Conservation (phyloP, 768 basidiomycete species). For the Pisolithus microcarpus region DNA sequence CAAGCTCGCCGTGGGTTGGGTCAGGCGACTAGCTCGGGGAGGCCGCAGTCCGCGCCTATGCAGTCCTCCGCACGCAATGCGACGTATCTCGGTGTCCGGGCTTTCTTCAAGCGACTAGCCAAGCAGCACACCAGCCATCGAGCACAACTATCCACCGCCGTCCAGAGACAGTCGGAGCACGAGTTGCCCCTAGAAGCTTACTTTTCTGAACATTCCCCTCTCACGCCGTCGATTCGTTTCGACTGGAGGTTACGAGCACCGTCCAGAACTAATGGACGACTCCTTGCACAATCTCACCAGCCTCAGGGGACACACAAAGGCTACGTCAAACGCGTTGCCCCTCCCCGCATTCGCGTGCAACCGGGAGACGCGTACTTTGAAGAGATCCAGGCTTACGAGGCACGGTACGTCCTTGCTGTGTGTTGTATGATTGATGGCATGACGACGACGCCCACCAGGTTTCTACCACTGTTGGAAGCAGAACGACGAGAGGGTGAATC, state of each 20-base stretch:
- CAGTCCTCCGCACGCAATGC: slow-evolving; percentile 6
- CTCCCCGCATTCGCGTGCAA: slow-evolving; percentile 27
- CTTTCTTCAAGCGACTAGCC: slow-evolving; percentile 20
- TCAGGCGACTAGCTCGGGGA: neutral
- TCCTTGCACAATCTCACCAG: slow-evolving; percentile 6
- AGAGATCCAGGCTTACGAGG: slow-evolving; percentile 46
- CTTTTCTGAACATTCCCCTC: slow-evolving; percentile 25
- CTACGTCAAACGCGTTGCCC: slow-evolving; percentile 34
- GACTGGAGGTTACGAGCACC: slow-evolving; percentile 56
- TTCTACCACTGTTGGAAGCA: slow-evolving; percentile 40
- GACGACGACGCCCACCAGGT: slow-evolving; percentile 23
- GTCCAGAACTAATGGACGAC: slow-evolving; percentile 30
- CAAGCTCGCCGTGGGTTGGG: too few species aligned
- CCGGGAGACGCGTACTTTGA: slow-evolving; percentile 39
- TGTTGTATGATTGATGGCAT: neutral
- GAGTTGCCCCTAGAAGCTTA: slow-evolving; percentile 21
- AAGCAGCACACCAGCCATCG: slow-evolving; percentile 1
- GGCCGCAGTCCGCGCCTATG: slow-evolving; percentile 3
- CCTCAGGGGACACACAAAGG: slow-evolving; percentile 11
- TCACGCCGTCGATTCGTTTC: slow-evolving; percentile 33
- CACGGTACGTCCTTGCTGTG: slow-evolving; percentile 36
- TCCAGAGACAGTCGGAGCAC: slow-evolving; percentile 10
- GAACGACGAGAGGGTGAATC: slow-evolving; percentile 64
- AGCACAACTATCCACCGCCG: slow-evolving; percentile 12
- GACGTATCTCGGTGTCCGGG: slow-evolving; percentile 27